Evolutionary conservation across 805 yeast species (phyloP).

Genomic region (Saturnispora silvae): DNA sequence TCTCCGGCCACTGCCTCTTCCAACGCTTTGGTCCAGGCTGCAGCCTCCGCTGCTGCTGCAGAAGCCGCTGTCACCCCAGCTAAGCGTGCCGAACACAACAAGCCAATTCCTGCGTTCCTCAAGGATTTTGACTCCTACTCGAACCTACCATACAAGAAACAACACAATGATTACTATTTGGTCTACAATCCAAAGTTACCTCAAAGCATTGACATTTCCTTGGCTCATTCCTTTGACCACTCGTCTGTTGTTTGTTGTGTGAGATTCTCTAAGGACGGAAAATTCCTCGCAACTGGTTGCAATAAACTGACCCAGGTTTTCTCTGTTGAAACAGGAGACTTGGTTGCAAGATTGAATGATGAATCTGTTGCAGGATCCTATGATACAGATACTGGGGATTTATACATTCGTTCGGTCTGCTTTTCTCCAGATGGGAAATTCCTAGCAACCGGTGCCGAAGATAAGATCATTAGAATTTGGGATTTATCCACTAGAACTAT

Average conservation of each 20-base stretch:
- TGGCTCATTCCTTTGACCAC: slow-evolving; percentile 85
- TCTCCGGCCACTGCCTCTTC: not conserved
- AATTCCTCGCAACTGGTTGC: slow-evolving; percentile 92
- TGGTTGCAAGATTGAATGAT: slow-evolving; percentile 78
- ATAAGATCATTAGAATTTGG: slow-evolving; percentile 89
- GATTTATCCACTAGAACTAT: slow-evolving; percentile 78
- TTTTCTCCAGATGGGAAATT: slow-evolving; percentile 92
- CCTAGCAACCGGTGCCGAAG: slow-evolving; percentile 91
- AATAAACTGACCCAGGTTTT: slow-evolving; percentile 92
- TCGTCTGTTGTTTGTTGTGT: slow-evolving; percentile 95
- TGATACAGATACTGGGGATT: slow-evolving; percentile 64
- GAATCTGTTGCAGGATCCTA: slow-evolving; percentile 43
- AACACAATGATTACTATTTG: slow-evolving; percentile 75
- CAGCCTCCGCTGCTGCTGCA: not conserved
- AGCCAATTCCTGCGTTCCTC: slow-evolving; percentile 74
- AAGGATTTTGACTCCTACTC: slow-evolving; percentile 69
- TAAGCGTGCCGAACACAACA: slow-evolving; percentile 42
- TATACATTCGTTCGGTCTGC: slow-evolving; percentile 91
- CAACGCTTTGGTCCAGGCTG: not conserved
- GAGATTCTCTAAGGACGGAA: slow-evolving; percentile 83
- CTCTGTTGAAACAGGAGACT: slow-evolving; percentile 83
- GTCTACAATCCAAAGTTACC: slow-evolving; percentile 84
- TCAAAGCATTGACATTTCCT: slow-evolving; percentile 67
- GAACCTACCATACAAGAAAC: slow-evolving; percentile 71
- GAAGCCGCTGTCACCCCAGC: slow-evolving; percentile 29